Evolutionary conservation across 768 basidiomycete species (phyloP), one percentile per base, ranked within the genome.

Genomic region (Naganishia randhawae): DNA sequence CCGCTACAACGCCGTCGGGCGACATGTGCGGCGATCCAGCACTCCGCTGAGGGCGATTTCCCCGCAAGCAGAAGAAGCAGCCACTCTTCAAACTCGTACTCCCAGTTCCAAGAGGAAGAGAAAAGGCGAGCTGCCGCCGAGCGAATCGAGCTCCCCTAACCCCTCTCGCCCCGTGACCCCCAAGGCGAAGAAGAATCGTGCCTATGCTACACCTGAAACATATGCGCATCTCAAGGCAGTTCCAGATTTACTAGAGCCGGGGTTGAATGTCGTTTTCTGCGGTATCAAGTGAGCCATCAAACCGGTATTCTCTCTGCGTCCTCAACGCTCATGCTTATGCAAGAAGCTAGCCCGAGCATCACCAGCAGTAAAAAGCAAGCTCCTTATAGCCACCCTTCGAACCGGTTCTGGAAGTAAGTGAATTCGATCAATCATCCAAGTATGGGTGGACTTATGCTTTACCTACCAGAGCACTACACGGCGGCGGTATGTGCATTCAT

Each of bases 351-450:
- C 37, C 57, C 57, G 2, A 61, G 57, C 14, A 42, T 61, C 8
- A 61, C 57, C 19, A 61, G 57, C 37, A 61, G 57, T 41, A 61
- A n/a, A 41, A 61, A 61, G 37, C 57, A 61, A 61, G 57, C 57
- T 7, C 57, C 57, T 1, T 61, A 61, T 27, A 61, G 57, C 25
- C 57, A 61, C 27, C 57, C 57, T n/a, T 61, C 57, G n/a, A 61
- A 61, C 39, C 57, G 57, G 11, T 61, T 61, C 17, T 61, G 57
- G 57, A 61, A 61, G 57, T 61, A 39, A 61, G 57, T 41, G 22
- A 25, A n/a, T 6, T 16, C 6, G 16, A 7, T 31, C 9, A 32
- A 33, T 11, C 10, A 11, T 33, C 9, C 9, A 50, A 50, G 14
- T 33, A 33, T 19, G 5, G n/a, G 3, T 48, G 19, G 7, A 48